Evolutionary conservation across 345 rosid genomes (phyloP).

Genomic region (Bruguiera sexangula): DNA sequence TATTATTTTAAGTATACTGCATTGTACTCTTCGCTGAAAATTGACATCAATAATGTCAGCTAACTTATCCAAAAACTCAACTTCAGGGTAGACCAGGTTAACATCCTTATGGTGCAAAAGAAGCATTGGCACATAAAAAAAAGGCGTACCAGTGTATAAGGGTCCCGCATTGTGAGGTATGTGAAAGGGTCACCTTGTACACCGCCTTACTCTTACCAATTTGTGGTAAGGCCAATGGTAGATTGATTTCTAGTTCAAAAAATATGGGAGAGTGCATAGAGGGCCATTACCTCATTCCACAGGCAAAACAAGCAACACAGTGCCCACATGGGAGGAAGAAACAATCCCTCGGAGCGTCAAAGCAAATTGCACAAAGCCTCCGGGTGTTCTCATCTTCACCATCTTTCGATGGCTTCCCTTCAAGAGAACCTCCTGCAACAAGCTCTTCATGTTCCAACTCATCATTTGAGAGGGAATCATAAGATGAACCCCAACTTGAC

Average conservation of each 20-base stretch:
- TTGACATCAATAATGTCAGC: no score
- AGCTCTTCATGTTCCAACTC: constrained; percentile 64
- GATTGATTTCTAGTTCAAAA: no score
- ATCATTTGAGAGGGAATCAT: constrained; percentile 69
- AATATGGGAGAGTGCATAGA: no score
- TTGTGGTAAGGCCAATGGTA: no score
- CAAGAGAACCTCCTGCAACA: constrained; percentile 35
- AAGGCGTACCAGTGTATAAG: no score
- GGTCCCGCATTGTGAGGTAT: background rate
- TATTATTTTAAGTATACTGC: no score
- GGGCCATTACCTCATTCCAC: constrained; percentile 71
- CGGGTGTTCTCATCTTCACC: constrained; percentile 64
- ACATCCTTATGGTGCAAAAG: no score
- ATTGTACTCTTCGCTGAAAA: no score
- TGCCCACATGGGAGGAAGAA: constrained; percentile 99
- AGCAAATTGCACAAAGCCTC: constrained; percentile 96
- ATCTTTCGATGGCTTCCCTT: constrained; percentile 44
- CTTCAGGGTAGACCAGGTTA: no score
- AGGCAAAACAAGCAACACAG: constrained; percentile 82
- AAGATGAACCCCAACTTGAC: constrained; percentile 93
- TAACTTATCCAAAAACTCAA: no score
- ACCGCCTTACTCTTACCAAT: no score
- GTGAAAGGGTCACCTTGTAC: background rate
- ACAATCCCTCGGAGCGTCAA: constrained; percentile 96
- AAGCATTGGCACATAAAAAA: no score